These are phyloP conservation scores for Sesbania bispinosa DNA, from an alignment of 306 rosid genomes.

Conservation along the genomic window DNA sequence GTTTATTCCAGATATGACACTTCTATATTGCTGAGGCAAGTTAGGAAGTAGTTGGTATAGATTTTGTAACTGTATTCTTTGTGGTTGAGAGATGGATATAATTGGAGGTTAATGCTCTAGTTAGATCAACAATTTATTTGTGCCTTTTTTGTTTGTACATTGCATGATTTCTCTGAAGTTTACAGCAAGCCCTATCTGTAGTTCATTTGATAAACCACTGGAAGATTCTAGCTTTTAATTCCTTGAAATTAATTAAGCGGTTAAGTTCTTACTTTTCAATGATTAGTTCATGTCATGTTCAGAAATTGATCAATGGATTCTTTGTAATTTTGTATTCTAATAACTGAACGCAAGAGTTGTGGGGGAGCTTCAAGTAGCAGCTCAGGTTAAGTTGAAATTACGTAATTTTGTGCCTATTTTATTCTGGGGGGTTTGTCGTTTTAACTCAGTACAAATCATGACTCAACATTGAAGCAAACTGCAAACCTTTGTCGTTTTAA, in stretches of 20 bases:
- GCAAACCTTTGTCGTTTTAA: too few relatives aligned
- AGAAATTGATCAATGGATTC: too few relatives aligned
- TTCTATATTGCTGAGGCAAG: neutral
- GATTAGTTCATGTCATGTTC: too few relatives aligned
- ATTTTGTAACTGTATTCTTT: slow-evolving; percentile 14
- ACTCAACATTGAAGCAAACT: too few relatives aligned
- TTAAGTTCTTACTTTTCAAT: too few relatives aligned
- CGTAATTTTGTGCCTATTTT: too few relatives aligned
- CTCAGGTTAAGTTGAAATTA: too few relatives aligned
- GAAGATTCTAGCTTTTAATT: neutral
- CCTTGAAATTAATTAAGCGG: neutral
- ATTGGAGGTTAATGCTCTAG: neutral
- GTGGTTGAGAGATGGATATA: slow-evolving; percentile 20
- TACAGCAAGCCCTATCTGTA: neutral
- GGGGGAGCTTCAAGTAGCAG: too few relatives aligned
- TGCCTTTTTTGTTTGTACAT: neutral
- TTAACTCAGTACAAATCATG: too few relatives aligned
- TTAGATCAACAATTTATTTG: slow-evolving; percentile 9
- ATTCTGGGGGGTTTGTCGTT: too few relatives aligned
- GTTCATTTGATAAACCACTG: neutral
- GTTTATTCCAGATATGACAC: neutral
- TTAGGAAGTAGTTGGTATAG: slow-evolving; percentile 15
- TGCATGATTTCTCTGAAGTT: neutral
- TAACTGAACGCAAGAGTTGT: too few relatives aligned
- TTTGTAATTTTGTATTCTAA: too few relatives aligned